These are phyloP conservation scores for Monosporascus cannonballus DNA, from an alignment of 2,329 filamentous ascomycete species.

Conservation along the genomic window DNA sequence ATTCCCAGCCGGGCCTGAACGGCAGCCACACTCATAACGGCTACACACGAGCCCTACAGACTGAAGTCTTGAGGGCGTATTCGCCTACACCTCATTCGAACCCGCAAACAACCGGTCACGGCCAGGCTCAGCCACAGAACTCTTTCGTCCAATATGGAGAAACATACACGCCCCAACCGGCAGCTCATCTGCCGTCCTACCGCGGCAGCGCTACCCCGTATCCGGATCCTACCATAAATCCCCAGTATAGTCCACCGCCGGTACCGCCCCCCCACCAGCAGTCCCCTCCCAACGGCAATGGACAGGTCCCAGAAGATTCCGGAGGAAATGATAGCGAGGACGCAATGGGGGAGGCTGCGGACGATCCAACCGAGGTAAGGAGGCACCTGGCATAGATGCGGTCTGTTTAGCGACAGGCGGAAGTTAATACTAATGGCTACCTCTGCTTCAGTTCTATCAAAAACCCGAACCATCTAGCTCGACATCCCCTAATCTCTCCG, in stretches of 20 bases:
- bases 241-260: slow-evolving; percentile 25
- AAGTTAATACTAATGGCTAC: slow-evolving; percentile 3
- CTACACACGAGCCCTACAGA: slow-evolving; percentile 15
- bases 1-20: slow-evolving; percentile 13
- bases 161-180: slow-evolving; percentile 21
- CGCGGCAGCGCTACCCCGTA: slow-evolving; percentile 21
- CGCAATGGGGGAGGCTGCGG: slow-evolving; percentile 25
- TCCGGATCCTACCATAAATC: slow-evolving; percentile 20
- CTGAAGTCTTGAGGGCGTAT: slow-evolving; percentile 16
- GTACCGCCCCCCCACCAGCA: slow-evolving; percentile 7
- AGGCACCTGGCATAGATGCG: slow-evolving; percentile 2
- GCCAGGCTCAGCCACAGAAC: slow-evolving; percentile 14
- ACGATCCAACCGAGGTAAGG: slow-evolving; percentile 25
- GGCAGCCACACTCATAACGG: slow-evolving; percentile 17
- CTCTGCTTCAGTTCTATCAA: slow-evolving; percentile 18
- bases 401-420: neutral
- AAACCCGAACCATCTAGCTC: slow-evolving; percentile 17
- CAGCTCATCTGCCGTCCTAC: slow-evolving; percentile 20
- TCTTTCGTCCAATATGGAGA: slow-evolving; percentile 22
- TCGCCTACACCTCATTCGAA: slow-evolving; percentile 16
- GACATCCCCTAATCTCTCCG: slow-evolving; percentile 21
- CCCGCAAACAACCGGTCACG: slow-evolving; percentile 14
- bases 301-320: slow-evolving; percentile 18
- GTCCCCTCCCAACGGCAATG: slow-evolving; percentile 13
- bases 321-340: slow-evolving; percentile 24